Evolutionary conservation across 129 eudicot species (phyloP).

Genomic region (Flaveria linearis): DNA sequence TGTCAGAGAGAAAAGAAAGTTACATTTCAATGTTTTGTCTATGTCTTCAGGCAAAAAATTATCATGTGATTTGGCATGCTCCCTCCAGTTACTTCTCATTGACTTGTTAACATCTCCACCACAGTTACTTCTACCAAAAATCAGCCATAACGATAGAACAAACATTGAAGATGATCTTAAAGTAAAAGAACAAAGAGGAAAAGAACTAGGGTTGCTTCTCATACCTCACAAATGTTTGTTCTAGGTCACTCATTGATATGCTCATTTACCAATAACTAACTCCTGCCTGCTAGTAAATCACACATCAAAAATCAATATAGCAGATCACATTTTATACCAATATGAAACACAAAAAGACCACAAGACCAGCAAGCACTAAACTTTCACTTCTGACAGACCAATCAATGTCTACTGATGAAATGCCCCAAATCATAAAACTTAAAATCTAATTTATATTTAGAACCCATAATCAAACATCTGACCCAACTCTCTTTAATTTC

Average conservation of each 20-base stretch:
- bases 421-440: neutral
- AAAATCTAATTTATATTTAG: neutral
- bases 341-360: neutral
- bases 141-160: conserved; percentile 25
- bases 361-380: neutral
- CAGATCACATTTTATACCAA: neutral
- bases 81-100: conserved; percentile 61
- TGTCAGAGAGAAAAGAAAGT: conserved; percentile 64
- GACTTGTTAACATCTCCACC: conserved; percentile 40
- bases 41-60: conserved; percentile 47
- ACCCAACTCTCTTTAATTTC: neutral
- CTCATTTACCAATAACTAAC: conserved; percentile 18
- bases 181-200: neutral
- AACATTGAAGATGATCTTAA: conserved; percentile 12
- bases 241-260: conserved; percentile 39
- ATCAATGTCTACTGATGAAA: neutral
- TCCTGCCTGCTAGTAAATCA: conserved; percentile 15
- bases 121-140: conserved; percentile 42
- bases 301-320: conserved; percentile 7
- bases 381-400: neutral
- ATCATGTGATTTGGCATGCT: conserved; percentile 60
- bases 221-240: conserved; percentile 45
- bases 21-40: conserved; percentile 52
- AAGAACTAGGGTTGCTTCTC: conserved; percentile 17
- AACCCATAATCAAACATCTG: conserved; percentile 1